Evolutionary conservation across 805 yeast genomes (phyloP).

Genomic region (Ascoidea tarda): DNA sequence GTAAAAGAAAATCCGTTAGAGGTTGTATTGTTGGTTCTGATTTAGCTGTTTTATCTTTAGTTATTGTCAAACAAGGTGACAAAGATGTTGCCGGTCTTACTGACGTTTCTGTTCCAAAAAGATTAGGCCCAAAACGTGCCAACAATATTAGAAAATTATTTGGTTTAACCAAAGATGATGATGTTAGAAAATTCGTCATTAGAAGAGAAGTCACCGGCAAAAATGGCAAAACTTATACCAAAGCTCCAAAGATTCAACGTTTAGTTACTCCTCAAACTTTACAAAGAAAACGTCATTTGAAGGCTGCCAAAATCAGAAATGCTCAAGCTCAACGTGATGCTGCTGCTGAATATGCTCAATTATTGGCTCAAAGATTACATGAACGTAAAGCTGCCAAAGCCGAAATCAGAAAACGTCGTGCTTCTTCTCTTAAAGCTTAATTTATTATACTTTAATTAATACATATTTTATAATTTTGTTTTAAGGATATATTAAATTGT

Average conservation of each 20-base stretch:
- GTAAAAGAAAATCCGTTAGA: constrained; percentile 99
- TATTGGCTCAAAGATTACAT: constrained; percentile 94
- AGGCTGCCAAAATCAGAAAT: constrained; percentile 84
- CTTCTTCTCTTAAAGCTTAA: constrained; percentile 93
- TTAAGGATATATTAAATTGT: too few relatives aligned
- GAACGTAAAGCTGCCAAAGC: constrained; percentile 98
- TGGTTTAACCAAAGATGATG: constrained; percentile 92
- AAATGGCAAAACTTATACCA: constrained; percentile 97
- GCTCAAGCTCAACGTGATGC: constrained; percentile 99
- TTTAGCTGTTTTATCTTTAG: constrained; percentile 88
- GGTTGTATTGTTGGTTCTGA: constrained; percentile 98
- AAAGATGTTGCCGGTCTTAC: constrained; percentile 92
- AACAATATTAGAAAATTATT: constrained; percentile 99
- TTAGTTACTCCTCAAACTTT: constrained; percentile 97
- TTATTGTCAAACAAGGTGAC: constrained; percentile 96
- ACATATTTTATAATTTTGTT: too few relatives aligned
- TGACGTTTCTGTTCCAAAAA: constrained; percentile 89
- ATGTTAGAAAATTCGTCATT: constrained; percentile 72
- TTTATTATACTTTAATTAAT: constrained; percentile 1
- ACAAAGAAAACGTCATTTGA: constrained; percentile 98
- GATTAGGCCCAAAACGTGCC: constrained; percentile 99
- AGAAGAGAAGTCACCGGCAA: constrained; percentile 91
- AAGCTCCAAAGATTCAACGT: constrained; percentile 99
- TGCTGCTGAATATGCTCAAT: constrained; percentile 99
- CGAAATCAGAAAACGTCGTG: constrained; percentile 99